Evolutionary conservation across 352 stramenopile genomes (phyloP), one percentile per base, ranked within the genome.

Genomic region (Phytophthora sp.): DNA sequence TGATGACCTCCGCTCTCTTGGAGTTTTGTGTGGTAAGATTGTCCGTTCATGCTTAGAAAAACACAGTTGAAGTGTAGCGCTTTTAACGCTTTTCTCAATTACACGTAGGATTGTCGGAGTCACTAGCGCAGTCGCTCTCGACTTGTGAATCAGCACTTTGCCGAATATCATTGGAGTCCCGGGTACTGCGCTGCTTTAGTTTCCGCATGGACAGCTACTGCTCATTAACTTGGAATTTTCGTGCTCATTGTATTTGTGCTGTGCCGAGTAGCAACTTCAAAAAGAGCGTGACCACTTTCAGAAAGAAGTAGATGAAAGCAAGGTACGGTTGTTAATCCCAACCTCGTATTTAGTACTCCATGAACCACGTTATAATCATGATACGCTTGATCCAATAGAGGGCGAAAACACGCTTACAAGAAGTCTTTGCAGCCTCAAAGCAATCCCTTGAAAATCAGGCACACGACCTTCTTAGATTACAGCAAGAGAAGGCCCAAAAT

Each of bases 351-450:
- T 18, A 2, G 24, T 30, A 29, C 20, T 47, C 11, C 7, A 20
- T 50, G 51, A 39, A 31, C 18, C 16, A 20, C 15, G 44, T 21
- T 50, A 16, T 55, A 30, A 33, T 42, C 11, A 26, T 39, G 15
- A 9, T 24, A 20, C n/a, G 27, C 8, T 18, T 51, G 12, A 47
- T 46, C 11, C 2, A 35, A 59, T 18, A 91, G 82, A 67, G 78
- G 47, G 66, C 80, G 6, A 82, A 77, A 15, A 81, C 69, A 0
- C 77, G 79, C 11, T 67, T 89, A 23, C 79, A 70, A 36, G 79
- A 90, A 53, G 77, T 80, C 0, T 83, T 88, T 41, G 82, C 78
- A 15, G 64, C 77, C 7, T 81, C 76, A 1, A 82, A 82, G 16
- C 66, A 77, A 54, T 73, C 76, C 0, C 38, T 82, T 4, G 80